Evolutionary conservation across 257 asterid genomes (phyloP).

Genomic region (Linaria vulgaris): DNA sequence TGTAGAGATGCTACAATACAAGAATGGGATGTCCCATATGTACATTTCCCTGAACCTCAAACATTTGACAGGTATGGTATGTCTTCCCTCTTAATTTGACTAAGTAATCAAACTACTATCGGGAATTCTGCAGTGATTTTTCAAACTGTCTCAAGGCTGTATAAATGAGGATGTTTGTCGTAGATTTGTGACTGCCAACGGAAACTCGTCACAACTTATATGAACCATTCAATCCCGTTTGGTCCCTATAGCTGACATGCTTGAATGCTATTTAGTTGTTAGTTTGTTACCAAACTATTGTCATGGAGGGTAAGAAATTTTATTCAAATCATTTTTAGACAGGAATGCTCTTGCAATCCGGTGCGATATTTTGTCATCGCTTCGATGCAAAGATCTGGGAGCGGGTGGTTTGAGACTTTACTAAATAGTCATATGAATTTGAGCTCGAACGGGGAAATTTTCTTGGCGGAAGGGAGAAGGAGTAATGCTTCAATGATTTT

Average conservation of each 20-base stretch:
- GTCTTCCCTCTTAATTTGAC: too few species aligned
- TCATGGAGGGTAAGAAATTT: neutral
- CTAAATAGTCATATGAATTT: slow-evolving; percentile 67
- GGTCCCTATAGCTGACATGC: too few species aligned
- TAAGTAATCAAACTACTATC: too few species aligned
- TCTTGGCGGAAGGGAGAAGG: slow-evolving; percentile 53
- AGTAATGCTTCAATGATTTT: slow-evolving; percentile 45
- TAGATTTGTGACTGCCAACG: too few species aligned
- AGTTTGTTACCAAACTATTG: neutral
- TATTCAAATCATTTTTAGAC: slow-evolving; percentile 35
- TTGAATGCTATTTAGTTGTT: too few species aligned
- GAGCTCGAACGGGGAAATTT: slow-evolving; percentile 83
- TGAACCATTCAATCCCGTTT: too few species aligned
- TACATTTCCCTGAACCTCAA: slow-evolving; percentile 69
- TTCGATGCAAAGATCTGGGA: slow-evolving; percentile 90
- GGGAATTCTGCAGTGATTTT: too few species aligned
- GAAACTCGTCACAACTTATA: too few species aligned
- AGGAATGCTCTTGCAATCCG: slow-evolving; percentile 84
- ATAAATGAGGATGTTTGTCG: too few species aligned
- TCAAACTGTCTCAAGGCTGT: too few species aligned
- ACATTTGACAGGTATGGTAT: slow-evolving; percentile 69
- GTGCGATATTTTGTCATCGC: slow-evolving; percentile 63
- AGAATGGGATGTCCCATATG: slow-evolving; percentile 41
- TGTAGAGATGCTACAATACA: slow-evolving; percentile 36
- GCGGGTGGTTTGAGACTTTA: slow-evolving; percentile 93